A percentile compares a stretch with the other conserved stretches of the same genome.
These are phyloP conservation scores for Capsicum chinense DNA, from an alignment of 257 asterid species.

Conservation along the genomic window DNA sequence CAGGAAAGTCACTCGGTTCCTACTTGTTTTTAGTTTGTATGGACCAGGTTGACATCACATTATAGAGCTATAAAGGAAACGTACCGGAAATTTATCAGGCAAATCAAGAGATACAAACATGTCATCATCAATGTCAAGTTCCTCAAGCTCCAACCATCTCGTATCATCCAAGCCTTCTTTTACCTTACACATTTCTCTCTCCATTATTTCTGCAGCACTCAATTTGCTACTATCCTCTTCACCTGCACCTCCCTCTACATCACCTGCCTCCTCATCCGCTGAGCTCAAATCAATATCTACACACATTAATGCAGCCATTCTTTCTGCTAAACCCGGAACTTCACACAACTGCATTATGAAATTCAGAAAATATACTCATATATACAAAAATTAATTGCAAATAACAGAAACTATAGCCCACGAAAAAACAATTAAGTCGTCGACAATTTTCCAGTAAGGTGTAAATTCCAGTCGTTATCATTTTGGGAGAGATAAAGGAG, in stretches of 20 bases:
- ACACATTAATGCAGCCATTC: constrained; percentile 95
- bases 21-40: constrained; percentile 4
- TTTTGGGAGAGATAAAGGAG: too few species aligned
- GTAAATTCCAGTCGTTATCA: not conserved
- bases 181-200: constrained; percentile 60
- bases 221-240: constrained; percentile 35
- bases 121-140: constrained; percentile 71
- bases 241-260: constrained; percentile 36
- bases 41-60: not conserved
- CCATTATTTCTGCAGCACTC: constrained; percentile 60
- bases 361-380: not conserved
- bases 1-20: not conserved
- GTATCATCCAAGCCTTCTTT: constrained; percentile 59
- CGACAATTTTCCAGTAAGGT: not conserved
- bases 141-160: constrained; percentile 97
- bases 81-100: constrained; percentile 85
- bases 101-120: constrained; percentile 73
- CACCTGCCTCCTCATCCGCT: constrained; percentile 49
- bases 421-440: not conserved
- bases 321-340: constrained; percentile 85
- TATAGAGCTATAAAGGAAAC: not conserved
- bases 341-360: constrained; percentile 71
- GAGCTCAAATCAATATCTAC: constrained; percentile 68
- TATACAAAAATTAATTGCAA: not conserved
- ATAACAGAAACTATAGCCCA: constrained; percentile 7